Conservation (phyloP, 805 yeast species). For the Monosporozyma aerobia region DNA sequence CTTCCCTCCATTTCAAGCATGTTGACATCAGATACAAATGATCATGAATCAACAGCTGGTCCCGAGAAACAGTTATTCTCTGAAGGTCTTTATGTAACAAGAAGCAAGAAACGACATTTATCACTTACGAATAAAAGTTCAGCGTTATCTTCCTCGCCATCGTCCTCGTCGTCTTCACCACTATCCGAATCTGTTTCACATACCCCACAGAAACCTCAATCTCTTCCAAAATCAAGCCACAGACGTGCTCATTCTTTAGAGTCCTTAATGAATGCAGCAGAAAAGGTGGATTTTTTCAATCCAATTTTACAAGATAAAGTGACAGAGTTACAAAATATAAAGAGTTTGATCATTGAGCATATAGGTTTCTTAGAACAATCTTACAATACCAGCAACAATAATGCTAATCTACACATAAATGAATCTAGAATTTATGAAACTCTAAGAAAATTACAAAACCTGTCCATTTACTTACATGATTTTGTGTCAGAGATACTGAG, state of each 20-base stretch:
- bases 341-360: not conserved
- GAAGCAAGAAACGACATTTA: not conserved
- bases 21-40: not conserved
- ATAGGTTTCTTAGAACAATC: not conserved
- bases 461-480: not conserved
- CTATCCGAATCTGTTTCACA: not conserved
- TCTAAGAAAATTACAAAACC: not conserved
- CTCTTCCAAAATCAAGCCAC: not conserved
- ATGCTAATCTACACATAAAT: not conserved
- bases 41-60: not conserved
- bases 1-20: not conserved
- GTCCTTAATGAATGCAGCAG: slow-evolving; percentile 20
- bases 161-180: not conserved
- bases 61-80: not conserved
- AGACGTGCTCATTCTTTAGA: slow-evolving; percentile 13
- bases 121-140: not conserved
- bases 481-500: not conserved
- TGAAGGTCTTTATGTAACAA: not conserved
- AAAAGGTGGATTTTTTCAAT: slow-evolving; percentile 6
- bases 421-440: not conserved
- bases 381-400: not conserved
- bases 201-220: not conserved
- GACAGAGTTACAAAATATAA: not conserved
- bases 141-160: not conserved
- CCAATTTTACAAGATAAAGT: not conserved